Base-by-base conservation (phyloP, 768 basidiomycete species). In the Ephemerocybe angulata region DNA sequence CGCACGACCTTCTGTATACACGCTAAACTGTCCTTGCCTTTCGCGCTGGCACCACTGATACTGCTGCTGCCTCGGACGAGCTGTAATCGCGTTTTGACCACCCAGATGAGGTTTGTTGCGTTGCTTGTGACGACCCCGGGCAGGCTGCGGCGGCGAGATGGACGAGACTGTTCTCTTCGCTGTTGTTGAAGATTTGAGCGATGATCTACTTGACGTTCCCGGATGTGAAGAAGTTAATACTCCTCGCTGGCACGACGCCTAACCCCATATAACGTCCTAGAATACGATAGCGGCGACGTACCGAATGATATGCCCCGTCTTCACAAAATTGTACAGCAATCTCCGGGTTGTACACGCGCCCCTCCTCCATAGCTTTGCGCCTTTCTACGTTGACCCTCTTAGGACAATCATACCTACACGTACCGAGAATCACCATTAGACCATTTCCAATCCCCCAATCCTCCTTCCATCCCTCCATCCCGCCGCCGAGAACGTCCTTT, bases 91-190 rank as follows among this genome's bases (percentile, higher is more conserved):
- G 97, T 99, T 71, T 98, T 99, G 57, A 99, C 93, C 44, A 99
- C 97, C 97, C 97, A 99, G 24, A 99, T 96, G 0, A 96, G 97
- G 68, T 99, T 99, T 19, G 97, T 98, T 11, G 85, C 92, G 0
- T 92, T 87, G 4, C 94, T 83, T 0, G 97, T 99, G 29, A 78
- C 76, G 60, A 98, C 75, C 0, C 96, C 95, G 96, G 95, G 10
- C 85, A 65, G 0, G 91, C 88, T 1, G 95, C 97, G 0, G 96
- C 90, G 1, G 76, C 58, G 22, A 98, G 84, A 68, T 98, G 95
- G 0, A 99, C 87, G 58, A 79, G 83, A 0, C 88, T 77, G 69
- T 90, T 95, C 70, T 98, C 93, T 57, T 82, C 62, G 24, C 93
- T 80, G 59, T 86, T 62, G 69, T 95, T 89, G 70, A 95, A 92